Percentiles rank a stretch among this genome's conserved stretches.
Conservation (phyloP, 78 protist species). For the Emiliania huxleyi region DNA sequence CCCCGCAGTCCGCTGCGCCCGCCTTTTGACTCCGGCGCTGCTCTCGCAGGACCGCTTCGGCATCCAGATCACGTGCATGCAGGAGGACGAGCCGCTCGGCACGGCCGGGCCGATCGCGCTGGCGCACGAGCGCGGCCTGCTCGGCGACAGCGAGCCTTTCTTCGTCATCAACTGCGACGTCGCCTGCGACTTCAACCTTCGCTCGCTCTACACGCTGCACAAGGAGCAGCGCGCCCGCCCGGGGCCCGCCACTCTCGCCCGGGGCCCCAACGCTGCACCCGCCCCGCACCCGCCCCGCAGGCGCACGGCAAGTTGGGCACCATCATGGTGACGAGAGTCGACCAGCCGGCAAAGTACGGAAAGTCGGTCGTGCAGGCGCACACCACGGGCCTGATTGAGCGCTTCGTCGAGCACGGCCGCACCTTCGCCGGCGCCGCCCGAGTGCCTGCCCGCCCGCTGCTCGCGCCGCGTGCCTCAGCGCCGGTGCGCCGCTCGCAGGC, state of each 20-base stretch:
- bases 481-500: too few species aligned
- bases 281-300: too few species aligned
- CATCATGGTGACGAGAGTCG: conserved; percentile 85
- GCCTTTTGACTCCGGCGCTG: too few species aligned
- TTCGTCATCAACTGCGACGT: conserved; percentile 92
- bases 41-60: conserved; percentile 36
- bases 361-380: conserved; percentile 80
- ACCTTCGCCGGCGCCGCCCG: background rate
- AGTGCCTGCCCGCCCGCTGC: background rate
- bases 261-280: too few species aligned
- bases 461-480: background rate
- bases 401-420: background rate
- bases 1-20: too few species aligned
- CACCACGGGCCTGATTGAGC: conserved; percentile 68
- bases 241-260: too few species aligned
- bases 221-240: too few species aligned
- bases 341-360: conserved; percentile 79
- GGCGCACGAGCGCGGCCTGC: conserved; percentile 56
- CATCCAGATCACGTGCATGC: conserved; percentile 75
- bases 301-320: conserved; percentile 94
- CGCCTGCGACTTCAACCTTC: conserved; percentile 85
- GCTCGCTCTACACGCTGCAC: conserved; percentile 84
- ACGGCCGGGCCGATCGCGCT: conserved; percentile 95
- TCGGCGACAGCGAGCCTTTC: conserved; percentile 74
- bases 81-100: conserved; percentile 86